phyloP scores from a whole-genome alignment of 768 basidiomycete species.

The Termitomyces heimii region DNA sequence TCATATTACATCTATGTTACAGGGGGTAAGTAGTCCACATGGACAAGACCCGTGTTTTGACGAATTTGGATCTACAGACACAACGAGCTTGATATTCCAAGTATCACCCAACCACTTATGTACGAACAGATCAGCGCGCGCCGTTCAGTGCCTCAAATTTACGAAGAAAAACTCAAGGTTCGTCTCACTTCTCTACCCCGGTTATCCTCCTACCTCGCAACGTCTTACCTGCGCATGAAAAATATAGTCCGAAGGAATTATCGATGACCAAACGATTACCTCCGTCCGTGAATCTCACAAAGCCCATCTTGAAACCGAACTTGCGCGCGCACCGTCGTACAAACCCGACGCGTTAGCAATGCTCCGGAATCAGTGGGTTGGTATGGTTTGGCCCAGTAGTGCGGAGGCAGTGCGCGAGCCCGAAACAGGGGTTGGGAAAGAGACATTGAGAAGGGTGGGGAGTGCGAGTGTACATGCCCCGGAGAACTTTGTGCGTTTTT shows the following conservation, averaged over 20 bases:
- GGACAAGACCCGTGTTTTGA: background rate
- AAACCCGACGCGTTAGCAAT: conserved; percentile 48
- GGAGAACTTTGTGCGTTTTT: conserved; percentile 46
- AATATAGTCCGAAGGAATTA: conserved; percentile 39
- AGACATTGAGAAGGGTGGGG: conserved; percentile 53
- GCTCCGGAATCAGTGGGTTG: conserved; percentile 64
- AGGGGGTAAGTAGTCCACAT: conserved; percentile 34
- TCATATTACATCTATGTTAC: background rate
- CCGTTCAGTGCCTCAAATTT: conserved; percentile 72
- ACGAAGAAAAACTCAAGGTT: conserved; percentile 75
- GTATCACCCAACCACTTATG: conserved; percentile 87
- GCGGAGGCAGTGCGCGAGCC: conserved; percentile 47
- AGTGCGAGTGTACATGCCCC: conserved; percentile 60
- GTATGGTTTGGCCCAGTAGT: conserved; percentile 59
- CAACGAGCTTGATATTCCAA: conserved; percentile 84
- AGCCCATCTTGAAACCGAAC: conserved; percentile 54
- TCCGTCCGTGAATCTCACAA: conserved; percentile 54
- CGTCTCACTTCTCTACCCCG: conserved; percentile 13
- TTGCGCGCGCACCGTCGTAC: conserved; percentile 44
- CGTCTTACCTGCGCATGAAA: background rate
- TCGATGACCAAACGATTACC: conserved; percentile 45
- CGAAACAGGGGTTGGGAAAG: conserved; percentile 58
- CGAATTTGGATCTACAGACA: conserved; percentile 40
- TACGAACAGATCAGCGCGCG: conserved; percentile 81
- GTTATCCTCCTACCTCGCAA: background rate